Percentiles rank a stretch among this genome's conserved stretches.
phyloP scores from a whole-genome alignment of 495 filamentous ascomycete genomes.

The Aspergillus cristatus region DNA sequence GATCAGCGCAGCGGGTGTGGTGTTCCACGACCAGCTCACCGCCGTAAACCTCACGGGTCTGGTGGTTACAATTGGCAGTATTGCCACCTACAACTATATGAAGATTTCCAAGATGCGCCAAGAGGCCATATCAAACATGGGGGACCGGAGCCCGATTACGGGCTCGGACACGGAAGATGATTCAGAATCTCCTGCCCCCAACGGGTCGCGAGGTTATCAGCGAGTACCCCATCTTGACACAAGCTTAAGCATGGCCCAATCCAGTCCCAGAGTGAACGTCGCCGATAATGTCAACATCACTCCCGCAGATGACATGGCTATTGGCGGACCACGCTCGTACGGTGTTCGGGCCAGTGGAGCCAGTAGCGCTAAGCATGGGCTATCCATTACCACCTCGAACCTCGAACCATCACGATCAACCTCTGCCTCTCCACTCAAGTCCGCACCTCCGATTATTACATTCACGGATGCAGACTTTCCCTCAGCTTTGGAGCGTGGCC shows the following conservation, averaged over 20 bases:
- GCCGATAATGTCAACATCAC: slow-evolving; percentile 25
- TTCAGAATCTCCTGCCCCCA: slow-evolving; percentile 12
- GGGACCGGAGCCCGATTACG: slow-evolving; percentile 21
- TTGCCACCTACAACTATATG: slow-evolving; percentile 87
- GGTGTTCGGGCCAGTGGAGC: slow-evolving; percentile 29
- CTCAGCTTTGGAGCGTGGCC: slow-evolving; percentile 9
- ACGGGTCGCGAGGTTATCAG: slow-evolving; percentile 19
- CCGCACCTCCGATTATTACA: slow-evolving; percentile 25
- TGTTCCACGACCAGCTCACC: slow-evolving; percentile 86
- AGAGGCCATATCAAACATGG: slow-evolving; percentile 41
- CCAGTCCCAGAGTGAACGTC: slow-evolving; percentile 9
- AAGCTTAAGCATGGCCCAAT: slow-evolving; percentile 10
- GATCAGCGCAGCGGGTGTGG: slow-evolving; percentile 76
- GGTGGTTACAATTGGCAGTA: slow-evolving; percentile 78
- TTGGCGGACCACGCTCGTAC: slow-evolving; percentile 22
- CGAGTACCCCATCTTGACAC: slow-evolving; percentile 19
- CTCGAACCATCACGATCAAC: slow-evolving; percentile 14
- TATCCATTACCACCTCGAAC: slow-evolving; percentile 25
- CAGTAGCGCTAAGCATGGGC: slow-evolving; percentile 17
- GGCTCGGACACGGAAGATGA: slow-evolving; percentile 26
- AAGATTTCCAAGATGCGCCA: slow-evolving; percentile 83
- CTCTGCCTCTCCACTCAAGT: slow-evolving; percentile 18
- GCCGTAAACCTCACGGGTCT: slow-evolving; percentile 82
- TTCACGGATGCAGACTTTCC: slow-evolving; percentile 21
- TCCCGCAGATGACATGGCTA: slow-evolving; percentile 13